Evolutionary conservation across 805 yeast species (phyloP).

Genomic region (Hanseniaspora thailandica): DNA sequence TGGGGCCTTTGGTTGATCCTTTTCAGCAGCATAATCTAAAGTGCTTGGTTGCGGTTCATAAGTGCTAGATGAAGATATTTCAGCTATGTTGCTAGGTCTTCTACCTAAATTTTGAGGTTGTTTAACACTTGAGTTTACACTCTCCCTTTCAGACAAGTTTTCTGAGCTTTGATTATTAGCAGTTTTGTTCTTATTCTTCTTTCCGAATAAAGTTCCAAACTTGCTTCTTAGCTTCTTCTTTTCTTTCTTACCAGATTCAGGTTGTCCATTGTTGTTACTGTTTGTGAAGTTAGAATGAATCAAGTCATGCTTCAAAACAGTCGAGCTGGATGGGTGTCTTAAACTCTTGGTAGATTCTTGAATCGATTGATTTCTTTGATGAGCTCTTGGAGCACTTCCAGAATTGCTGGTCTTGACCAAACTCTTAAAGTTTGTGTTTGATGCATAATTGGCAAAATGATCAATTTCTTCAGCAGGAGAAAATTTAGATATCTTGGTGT

Average conservation of each 20-base stretch:
- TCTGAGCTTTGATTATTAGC: conserved; percentile 2
- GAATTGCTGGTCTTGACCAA: background rate
- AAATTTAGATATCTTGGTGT: conserved; percentile 47
- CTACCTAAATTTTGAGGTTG: background rate
- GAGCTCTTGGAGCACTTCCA: background rate
- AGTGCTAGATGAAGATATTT: background rate
- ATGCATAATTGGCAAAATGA: conserved; percentile 8
- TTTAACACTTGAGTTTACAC: background rate
- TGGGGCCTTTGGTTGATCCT: conserved; percentile 6
- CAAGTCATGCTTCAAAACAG: conserved; percentile 26
- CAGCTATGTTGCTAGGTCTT: conserved; percentile 10
- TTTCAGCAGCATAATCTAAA: background rate
- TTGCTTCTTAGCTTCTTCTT: conserved; percentile 42
- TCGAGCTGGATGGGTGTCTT: conserved; percentile 22
- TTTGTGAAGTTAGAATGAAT: conserved; percentile 27
- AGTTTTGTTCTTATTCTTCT: conserved; percentile 39
- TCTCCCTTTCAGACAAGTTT: background rate
- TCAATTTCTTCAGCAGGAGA: conserved; percentile 29
- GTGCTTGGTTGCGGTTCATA: background rate
- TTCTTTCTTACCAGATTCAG: conserved; percentile 17
- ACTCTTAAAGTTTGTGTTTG: background rate
- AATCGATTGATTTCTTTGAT: background rate
- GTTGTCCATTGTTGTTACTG: conserved; percentile 23
- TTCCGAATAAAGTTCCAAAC: conserved; percentile 66
- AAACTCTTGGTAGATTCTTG: background rate